Evolutionary conservation across 164 flowering plant genomes (phyloP).

Genomic region (Chimonanthus praecox): DNA sequence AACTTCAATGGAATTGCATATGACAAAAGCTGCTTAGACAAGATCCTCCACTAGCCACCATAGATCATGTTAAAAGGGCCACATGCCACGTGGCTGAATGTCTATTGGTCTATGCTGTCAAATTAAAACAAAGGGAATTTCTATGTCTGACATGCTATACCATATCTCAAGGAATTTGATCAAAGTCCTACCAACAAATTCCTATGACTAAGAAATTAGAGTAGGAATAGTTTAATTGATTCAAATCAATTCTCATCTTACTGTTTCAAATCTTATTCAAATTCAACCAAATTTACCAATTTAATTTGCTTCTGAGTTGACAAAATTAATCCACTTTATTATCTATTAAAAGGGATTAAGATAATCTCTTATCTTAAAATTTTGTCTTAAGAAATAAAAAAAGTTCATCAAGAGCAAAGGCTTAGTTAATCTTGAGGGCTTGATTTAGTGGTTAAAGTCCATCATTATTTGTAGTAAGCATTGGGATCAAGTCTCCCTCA

Average conservation of each 20-base stretch:
- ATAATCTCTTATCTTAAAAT: too few relatives aligned
- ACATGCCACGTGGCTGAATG: constrained; percentile 26
- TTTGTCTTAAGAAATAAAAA: too few relatives aligned
- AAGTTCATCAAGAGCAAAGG: too few relatives aligned
- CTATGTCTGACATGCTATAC: constrained; percentile 12
- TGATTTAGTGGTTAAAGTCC: too few relatives aligned
- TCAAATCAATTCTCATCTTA: not conserved
- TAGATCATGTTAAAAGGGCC: constrained; percentile 24
- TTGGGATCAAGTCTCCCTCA: too few relatives aligned
- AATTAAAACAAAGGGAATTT: constrained; percentile 17
- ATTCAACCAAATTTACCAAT: not conserved
- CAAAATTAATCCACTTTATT: too few relatives aligned
- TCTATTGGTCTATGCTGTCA: constrained; percentile 14
- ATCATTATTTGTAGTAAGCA: too few relatives aligned
- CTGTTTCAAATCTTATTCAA: not conserved
- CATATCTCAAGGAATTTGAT: not conserved
- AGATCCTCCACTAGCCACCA: constrained; percentile 29
- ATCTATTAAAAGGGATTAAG: too few relatives aligned
- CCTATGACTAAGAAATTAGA: not conserved
- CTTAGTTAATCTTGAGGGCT: too few relatives aligned
- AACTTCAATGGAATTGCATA: constrained; percentile 15
- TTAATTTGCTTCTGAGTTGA: not conserved
- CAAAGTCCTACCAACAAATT: not conserved
- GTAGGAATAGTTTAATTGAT: not conserved
- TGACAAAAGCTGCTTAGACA: constrained; percentile 41